phyloP scores from a whole-genome alignment of 2,329 filamentous ascomycete species.

The Monosporascus sp. region DNA sequence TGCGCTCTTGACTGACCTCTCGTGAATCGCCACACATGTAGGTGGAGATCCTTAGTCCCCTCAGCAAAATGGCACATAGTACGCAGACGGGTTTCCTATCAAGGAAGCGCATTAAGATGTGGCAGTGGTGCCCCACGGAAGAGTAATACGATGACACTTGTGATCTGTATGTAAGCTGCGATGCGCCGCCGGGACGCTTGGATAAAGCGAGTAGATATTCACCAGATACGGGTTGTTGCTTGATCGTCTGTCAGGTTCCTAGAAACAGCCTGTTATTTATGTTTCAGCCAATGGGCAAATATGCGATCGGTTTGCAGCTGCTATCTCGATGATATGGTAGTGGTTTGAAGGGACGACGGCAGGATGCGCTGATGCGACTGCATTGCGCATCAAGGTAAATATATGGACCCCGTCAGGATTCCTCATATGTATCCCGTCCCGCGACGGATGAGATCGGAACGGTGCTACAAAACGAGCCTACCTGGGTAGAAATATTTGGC shows the following conservation, averaged over 20 bases:
- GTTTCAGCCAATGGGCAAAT: constrained; percentile 6
- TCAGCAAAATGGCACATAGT: background rate
- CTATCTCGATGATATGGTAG: constrained; percentile 8
- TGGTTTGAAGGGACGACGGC: constrained; percentile 10
- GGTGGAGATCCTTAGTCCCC: background rate
- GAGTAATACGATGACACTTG: background rate
- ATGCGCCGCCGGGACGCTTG: background rate
- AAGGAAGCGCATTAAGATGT: background rate
- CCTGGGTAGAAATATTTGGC: background rate
- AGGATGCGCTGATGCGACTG: constrained; percentile 18
- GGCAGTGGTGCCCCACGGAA: background rate
- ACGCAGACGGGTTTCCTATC: too few relatives aligned
- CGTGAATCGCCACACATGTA: too few relatives aligned
- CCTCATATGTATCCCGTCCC: background rate
- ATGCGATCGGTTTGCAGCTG: constrained; percentile 13
- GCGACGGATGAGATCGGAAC: constrained; percentile 1
- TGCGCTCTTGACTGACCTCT: background rate
- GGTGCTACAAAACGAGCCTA: background rate
- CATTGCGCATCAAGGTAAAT: constrained; percentile 14
- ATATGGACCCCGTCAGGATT: background rate
- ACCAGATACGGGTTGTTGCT: background rate
- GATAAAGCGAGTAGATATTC: background rate
- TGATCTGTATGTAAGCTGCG: background rate
- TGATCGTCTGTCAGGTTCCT: constrained; percentile 1
- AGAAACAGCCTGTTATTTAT: constrained; percentile 4